Conservation (phyloP, 768 basidiomycete species). For the Panaeolus cyanescens region DNA sequence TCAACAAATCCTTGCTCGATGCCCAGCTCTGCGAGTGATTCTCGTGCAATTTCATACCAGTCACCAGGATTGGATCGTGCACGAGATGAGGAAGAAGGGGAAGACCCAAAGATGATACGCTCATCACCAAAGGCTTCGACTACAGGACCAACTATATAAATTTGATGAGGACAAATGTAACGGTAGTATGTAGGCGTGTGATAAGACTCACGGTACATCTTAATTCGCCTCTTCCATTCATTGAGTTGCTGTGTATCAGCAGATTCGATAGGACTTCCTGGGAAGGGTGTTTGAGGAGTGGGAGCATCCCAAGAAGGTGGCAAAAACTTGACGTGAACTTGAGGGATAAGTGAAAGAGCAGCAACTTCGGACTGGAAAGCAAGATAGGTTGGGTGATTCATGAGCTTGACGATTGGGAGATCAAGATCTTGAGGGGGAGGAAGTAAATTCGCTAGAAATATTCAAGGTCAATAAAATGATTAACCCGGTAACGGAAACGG, state of each 20-base stretch:
- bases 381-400: slow-evolving; percentile 75
- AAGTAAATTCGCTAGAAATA: slow-evolving; percentile 65
- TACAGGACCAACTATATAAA: slow-evolving; percentile 71
- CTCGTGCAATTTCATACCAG: slow-evolving; percentile 84
- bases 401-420: slow-evolving; percentile 74
- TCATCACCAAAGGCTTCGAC: slow-evolving; percentile 85
- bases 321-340: slow-evolving; percentile 70
- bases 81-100: slow-evolving; percentile 55
- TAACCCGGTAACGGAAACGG: not conserved
- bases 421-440: slow-evolving; percentile 77
- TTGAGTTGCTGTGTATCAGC: slow-evolving; percentile 51
- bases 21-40: slow-evolving; percentile 77
- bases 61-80: slow-evolving; percentile 54
- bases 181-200: no score
- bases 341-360: slow-evolving; percentile 73
- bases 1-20: slow-evolving; percentile 79
- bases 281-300: slow-evolving; percentile 47
- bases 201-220: slow-evolving; percentile 76
- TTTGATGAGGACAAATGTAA: slow-evolving; percentile 5
- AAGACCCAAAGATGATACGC: slow-evolving; percentile 82
- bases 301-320: slow-evolving; percentile 76
- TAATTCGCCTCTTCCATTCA: slow-evolving; percentile 75
- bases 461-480: slow-evolving; percentile 2
- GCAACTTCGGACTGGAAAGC: slow-evolving; percentile 74
- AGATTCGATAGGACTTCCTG: slow-evolving; percentile 36